Conservation (phyloP, 2,329 filamentous ascomycete species). For the Beauveria medogensis region DNA sequence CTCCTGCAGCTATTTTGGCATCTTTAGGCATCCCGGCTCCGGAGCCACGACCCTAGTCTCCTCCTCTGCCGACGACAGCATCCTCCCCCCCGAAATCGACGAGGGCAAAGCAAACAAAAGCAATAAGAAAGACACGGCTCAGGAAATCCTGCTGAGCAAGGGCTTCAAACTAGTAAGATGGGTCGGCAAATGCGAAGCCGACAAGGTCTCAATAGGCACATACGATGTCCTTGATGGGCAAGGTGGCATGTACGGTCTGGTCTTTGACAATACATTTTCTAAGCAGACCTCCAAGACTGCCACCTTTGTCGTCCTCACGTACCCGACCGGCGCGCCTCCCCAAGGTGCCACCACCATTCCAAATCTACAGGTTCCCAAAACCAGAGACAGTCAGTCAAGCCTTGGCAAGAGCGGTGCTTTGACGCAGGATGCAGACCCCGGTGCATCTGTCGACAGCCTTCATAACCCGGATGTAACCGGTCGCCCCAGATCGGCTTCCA, state of each 20-base stretch:
- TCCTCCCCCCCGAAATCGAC: constrained; percentile 34
- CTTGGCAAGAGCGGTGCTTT: constrained; percentile 41
- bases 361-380: constrained; percentile 39
- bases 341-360: constrained; percentile 65
- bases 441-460: constrained; percentile 54
- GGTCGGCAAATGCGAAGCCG: constrained; percentile 92
- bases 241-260: constrained; percentile 88
- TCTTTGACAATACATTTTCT: constrained; percentile 98
- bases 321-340: constrained; percentile 73
- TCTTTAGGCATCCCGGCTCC: constrained; percentile 91
- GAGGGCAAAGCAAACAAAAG: constrained; percentile 40
- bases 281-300: constrained; percentile 92
- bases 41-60: constrained; percentile 42
- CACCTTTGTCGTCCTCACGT: constrained; percentile 89
- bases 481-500: constrained; percentile 42
- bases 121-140: constrained; percentile 53
- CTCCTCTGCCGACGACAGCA: constrained; percentile 32
- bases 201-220: constrained; percentile 86
- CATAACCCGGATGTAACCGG: constrained; percentile 40
- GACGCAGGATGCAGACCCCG: constrained; percentile 34
- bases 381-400: constrained; percentile 39
- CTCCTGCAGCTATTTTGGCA: constrained; percentile 70
- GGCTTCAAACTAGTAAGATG: constrained; percentile 68
- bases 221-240: constrained; percentile 68
- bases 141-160: constrained; percentile 57